Percentiles rank a stretch among this genome's conserved stretches.
These are phyloP conservation scores for Diaporthe nobilis DNA, from an alignment of 2,329 filamentous ascomycete species.

Conservation along the genomic window DNA sequence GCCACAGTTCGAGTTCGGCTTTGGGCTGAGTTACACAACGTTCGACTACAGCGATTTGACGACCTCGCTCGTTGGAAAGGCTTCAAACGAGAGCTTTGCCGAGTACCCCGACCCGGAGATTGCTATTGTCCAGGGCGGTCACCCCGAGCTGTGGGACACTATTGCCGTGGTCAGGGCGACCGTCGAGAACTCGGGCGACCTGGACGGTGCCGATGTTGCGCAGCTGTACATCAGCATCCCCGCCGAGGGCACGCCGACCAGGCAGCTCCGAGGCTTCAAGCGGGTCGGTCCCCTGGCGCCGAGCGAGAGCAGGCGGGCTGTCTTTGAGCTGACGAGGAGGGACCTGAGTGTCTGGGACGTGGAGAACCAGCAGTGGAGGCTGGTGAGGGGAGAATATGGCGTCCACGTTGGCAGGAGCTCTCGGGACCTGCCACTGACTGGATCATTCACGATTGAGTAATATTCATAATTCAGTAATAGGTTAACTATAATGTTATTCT, in stretches of 20 bases:
- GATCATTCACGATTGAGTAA: slow-evolving; percentile 48
- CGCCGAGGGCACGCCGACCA: slow-evolving; percentile 59
- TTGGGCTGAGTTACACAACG: slow-evolving; percentile 69
- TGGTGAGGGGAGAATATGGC: slow-evolving; percentile 60
- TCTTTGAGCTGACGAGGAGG: slow-evolving; percentile 70
- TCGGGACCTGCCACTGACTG: slow-evolving; percentile 58
- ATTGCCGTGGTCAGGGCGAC: slow-evolving; percentile 56
- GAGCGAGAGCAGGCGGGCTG: slow-evolving; percentile 59
- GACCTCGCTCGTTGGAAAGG: slow-evolving; percentile 55
- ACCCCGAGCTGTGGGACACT: slow-evolving; percentile 62
- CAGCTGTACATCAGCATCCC: slow-evolving; percentile 65
- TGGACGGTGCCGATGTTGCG: slow-evolving; percentile 61
- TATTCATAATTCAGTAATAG: slow-evolving; percentile 1
- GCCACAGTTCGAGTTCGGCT: slow-evolving; percentile 69
- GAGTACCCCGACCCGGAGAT: slow-evolving; percentile 58
- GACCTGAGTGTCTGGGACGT: slow-evolving; percentile 79
- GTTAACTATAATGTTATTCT: not conserved
- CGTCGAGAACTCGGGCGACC: slow-evolving; percentile 59
- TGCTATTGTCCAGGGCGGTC: slow-evolving; percentile 59
- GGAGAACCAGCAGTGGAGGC: slow-evolving; percentile 71
- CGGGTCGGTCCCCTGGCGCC: slow-evolving; percentile 64
- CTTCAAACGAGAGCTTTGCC: slow-evolving; percentile 57
- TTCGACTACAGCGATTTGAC: slow-evolving; percentile 63
- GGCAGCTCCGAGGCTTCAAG: slow-evolving; percentile 76
- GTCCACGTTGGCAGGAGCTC: slow-evolving; percentile 65